Evolutionary conservation across 2,329 filamentous ascomycete species (phyloP).

Genomic region (Microsporum ferrugineum): DNA sequence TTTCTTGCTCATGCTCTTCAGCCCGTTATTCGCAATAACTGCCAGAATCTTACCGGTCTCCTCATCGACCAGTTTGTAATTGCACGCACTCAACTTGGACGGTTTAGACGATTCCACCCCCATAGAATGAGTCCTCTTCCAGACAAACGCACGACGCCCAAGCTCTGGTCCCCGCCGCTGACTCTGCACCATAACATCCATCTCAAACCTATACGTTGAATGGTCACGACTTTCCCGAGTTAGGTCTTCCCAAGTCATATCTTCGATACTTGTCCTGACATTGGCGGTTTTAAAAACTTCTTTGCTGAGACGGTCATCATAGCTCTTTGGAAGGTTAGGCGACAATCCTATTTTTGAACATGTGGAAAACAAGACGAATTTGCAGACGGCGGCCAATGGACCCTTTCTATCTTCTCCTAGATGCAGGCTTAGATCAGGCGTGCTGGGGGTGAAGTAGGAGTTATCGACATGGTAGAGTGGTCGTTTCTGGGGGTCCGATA

Average conservation of each 20-base stretch:
- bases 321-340: slow-evolving; percentile 15
- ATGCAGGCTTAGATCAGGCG: slow-evolving; percentile 28
- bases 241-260: slow-evolving; percentile 24
- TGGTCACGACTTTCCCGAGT: slow-evolving; percentile 16
- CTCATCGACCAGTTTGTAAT: slow-evolving; percentile 28
- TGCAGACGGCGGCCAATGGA: slow-evolving; percentile 23
- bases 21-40: slow-evolving; percentile 21
- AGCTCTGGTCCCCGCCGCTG: background rate
- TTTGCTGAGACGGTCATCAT: background rate
- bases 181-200: slow-evolving; percentile 13
- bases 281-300: slow-evolving; percentile 6
- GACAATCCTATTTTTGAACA: slow-evolving; percentile 25
- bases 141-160: slow-evolving; percentile 19
- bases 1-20: slow-evolving; percentile 22
- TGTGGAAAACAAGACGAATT: slow-evolving; percentile 25
- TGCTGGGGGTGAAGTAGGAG: slow-evolving; percentile 21
- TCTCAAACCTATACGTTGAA: slow-evolving; percentile 22
- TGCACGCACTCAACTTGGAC: slow-evolving; percentile 17
- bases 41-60: slow-evolving; percentile 21
- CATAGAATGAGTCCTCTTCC: slow-evolving; percentile 25
- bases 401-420: slow-evolving; percentile 18
- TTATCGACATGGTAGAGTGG: slow-evolving; percentile 19
- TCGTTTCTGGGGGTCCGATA: slow-evolving; percentile 4
- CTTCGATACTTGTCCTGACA: slow-evolving; percentile 11
- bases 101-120: slow-evolving; percentile 19